Percentiles rank a stretch among this genome's conserved stretches.
These are phyloP conservation scores for Tricharina praecox DNA, from an alignment of 495 filamentous ascomycete species.

Conservation along the genomic window DNA sequence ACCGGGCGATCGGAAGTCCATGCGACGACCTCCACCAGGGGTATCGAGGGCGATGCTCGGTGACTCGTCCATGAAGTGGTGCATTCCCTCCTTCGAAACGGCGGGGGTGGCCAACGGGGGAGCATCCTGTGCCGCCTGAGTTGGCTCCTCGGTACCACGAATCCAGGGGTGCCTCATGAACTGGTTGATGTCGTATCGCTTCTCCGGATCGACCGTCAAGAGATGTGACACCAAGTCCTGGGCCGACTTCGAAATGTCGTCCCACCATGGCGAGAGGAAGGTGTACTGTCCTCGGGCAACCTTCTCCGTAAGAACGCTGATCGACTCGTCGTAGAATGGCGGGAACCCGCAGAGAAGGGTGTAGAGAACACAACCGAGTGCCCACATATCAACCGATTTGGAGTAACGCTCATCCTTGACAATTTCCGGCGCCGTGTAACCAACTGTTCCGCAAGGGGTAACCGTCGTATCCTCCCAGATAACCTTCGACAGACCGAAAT, in stretches of 20 bases:
- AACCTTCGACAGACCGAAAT: slow-evolving; percentile 93
- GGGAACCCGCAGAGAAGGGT: slow-evolving; percentile 94
- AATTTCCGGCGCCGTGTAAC: slow-evolving; percentile 97
- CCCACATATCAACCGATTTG: slow-evolving; percentile 99
- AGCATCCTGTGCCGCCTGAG: slow-evolving; percentile 54
- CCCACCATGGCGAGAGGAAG: slow-evolving; percentile 98
- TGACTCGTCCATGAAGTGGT: slow-evolving; percentile 30
- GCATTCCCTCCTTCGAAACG: slow-evolving; percentile 34
- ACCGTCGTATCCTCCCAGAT: slow-evolving; percentile 99
- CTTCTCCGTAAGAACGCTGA: slow-evolving; percentile 92
- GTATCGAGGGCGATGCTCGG: slow-evolving; percentile 28
- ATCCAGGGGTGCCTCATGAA: slow-evolving; percentile 92
- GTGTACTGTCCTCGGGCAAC: slow-evolving; percentile 94
- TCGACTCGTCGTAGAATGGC: slow-evolving; percentile 96
- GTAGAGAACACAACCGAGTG: slow-evolving; percentile 89
- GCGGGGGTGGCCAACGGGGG: slow-evolving; percentile 60
- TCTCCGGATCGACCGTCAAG: slow-evolving; percentile 78
- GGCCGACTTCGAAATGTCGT: slow-evolving; percentile 89
- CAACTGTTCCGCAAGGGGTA: slow-evolving; percentile 95
- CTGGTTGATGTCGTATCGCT: slow-evolving; percentile 73
- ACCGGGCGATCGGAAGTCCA: slow-evolving; percentile 92
- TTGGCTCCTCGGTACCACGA: slow-evolving; percentile 54
- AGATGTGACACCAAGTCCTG: slow-evolving; percentile 90
- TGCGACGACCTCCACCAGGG: slow-evolving; percentile 44
- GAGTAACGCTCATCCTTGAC: slow-evolving; percentile 98